Base-by-base conservation (phyloP, 495 filamentous ascomycete genomes). In the Podospora australis region DNA sequence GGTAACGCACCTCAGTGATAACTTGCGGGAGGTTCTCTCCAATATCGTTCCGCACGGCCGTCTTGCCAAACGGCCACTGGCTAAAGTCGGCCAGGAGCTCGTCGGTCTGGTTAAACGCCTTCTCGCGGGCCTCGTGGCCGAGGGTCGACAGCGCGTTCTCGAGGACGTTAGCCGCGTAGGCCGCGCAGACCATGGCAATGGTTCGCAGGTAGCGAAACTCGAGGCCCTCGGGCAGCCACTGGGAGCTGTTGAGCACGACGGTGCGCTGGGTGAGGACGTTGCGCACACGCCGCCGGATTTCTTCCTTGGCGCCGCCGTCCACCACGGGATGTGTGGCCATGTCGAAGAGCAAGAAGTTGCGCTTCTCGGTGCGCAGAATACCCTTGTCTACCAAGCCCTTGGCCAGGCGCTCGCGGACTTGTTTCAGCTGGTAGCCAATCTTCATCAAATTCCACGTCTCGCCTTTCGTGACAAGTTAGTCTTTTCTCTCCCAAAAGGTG, bases 361-460 rank as follows among this genome's bases (percentile, higher is more conserved):
- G 87, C 73, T 98, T 98, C 69, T 98, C 92, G 48, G 92, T 98
- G 58, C 92, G 87, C 40, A 98, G 80, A 65, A 98, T 96, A 46
- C 92, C 92, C 70, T 98, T 98, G 69, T 98, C 92, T 23, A 98
- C 92, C 22, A 98, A 81, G n/a, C 92, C 92, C 68, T 98, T 98
- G 55, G 88, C 88, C 40, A 97, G 79, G 42, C 92, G 88, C 74
- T 98, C 92, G 59, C 92, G 90, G 43, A 98, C 92, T 75, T 98
- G 92, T 69, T 98, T 98, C 52, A 98, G 78, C 75, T 97, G 92
- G 71, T 98, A 98, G 63, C 92, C 92, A 58, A 98, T 98, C 71
- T 98, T 98, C 92, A 98, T 96, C 46, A 98, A 73, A 59, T 98
- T 98, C 92, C 92, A 98, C 49, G 92, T 98, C 70, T 98, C 92